Conservation (phyloP, 306 rosid species). For the Prinsepia uniflora region DNA sequence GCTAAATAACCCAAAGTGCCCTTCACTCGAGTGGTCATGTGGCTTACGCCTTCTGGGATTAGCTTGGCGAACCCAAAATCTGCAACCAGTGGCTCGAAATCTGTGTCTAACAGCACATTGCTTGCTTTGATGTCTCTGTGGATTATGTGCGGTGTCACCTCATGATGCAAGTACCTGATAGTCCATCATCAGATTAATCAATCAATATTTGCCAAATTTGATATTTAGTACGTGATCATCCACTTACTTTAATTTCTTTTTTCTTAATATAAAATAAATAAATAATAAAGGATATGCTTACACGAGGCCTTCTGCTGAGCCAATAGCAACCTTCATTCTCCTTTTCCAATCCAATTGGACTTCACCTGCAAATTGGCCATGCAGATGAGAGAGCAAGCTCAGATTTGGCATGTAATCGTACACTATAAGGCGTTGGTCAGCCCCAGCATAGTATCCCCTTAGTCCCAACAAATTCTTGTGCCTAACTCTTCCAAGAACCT, state of each 20-base stretch:
- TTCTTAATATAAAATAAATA: too few species aligned
- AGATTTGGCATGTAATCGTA: slow-evolving; percentile 95
- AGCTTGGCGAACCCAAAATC: slow-evolving; percentile 92
- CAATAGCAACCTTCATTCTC: slow-evolving; percentile 75
- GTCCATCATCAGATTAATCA: not conserved
- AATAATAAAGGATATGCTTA: slow-evolving; percentile 29
- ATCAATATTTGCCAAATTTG: not conserved
- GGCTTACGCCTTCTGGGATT: slow-evolving; percentile 89
- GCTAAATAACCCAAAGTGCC: slow-evolving; percentile 89
- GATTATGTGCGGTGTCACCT: slow-evolving; percentile 75
- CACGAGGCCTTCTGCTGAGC: slow-evolving; percentile 79
- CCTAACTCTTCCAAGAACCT: slow-evolving; percentile 85
- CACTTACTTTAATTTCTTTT: too few species aligned
- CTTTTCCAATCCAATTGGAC: slow-evolving; percentile 64
- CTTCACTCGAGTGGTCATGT: slow-evolving; percentile 84
- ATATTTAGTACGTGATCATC: too few species aligned
- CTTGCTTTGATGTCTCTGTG: slow-evolving; percentile 90
- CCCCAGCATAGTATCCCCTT: slow-evolving; percentile 75
- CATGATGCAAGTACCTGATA: slow-evolving; percentile 76
- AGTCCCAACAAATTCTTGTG: slow-evolving; percentile 83
- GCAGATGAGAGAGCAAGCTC: slow-evolving; percentile 84
- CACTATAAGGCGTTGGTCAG: slow-evolving; percentile 76
- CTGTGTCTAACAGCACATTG: slow-evolving; percentile 69
- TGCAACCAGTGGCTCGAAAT: slow-evolving; percentile 71
- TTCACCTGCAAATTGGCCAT: slow-evolving; percentile 63